phyloP scores from a whole-genome alignment of 2,329 filamentous ascomycete genomes.

The Colletotrichum chrysophilum region DNA sequence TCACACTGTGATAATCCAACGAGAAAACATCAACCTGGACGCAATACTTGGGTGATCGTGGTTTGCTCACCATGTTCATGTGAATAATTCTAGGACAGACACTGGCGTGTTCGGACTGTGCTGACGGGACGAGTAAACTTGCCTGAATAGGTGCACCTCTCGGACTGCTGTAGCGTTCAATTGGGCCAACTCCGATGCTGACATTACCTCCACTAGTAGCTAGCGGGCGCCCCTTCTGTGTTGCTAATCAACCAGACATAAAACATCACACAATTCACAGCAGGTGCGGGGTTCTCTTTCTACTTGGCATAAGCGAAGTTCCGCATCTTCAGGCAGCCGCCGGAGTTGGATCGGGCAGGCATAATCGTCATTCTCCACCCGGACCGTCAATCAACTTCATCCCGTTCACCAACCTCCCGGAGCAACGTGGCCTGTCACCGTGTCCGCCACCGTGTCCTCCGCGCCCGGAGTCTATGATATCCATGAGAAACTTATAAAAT shows the following conservation, averaged over 20 bases:
- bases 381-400: not conserved
- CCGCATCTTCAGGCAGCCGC: not conserved
- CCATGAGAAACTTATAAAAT: not conserved
- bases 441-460: conserved; percentile 13
- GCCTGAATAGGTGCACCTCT: not conserved
- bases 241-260: not conserved
- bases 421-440: conserved; percentile 13
- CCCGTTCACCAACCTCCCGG: not conserved
- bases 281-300: not conserved
- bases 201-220: not conserved
- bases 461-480: not conserved
- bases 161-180: not conserved
- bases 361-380: not conserved
- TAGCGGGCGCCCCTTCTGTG: not conserved
- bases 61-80: rapidly evolving
- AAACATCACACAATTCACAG: not conserved
- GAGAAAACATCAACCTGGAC: rapidly evolving
- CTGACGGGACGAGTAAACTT: not conserved
- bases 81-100: not conserved
- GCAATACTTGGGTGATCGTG: not conserved
- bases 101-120: not conserved
- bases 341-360: not conserved
- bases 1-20: not conserved
- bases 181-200: not conserved
- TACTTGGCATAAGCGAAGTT: not conserved